A percentile compares a stretch with the other conserved stretches of the same genome.
These are phyloP conservation scores for Microcyclospora tardicrescens DNA, from an alignment of 2,329 filamentous ascomycete species.

Conservation along the genomic window DNA sequence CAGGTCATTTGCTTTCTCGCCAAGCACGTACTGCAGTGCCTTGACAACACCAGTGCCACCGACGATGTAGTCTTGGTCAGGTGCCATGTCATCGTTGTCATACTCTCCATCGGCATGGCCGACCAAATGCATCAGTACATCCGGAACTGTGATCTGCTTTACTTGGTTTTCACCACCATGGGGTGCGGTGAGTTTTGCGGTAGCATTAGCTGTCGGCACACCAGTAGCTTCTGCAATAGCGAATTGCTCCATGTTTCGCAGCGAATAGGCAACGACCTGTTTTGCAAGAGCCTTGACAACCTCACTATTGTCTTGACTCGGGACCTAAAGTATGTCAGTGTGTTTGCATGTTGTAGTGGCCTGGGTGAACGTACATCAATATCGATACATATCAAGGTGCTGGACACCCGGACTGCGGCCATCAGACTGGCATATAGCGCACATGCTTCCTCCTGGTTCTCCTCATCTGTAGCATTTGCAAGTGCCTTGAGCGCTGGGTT, in stretches of 20 bases:
- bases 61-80: constrained; percentile 90
- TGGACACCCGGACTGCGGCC: constrained; percentile 72
- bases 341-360: constrained; percentile 2
- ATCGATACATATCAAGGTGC: constrained; percentile 75
- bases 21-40: constrained; percentile 77
- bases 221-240: constrained; percentile 50
- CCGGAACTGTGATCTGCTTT: constrained; percentile 53
- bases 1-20: constrained; percentile 52
- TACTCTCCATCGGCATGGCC: constrained; percentile 49
- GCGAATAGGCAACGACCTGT: constrained; percentile 86
- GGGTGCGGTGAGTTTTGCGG: constrained; percentile 29
- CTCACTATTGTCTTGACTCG: constrained; percentile 67
- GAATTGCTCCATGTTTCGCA: constrained; percentile 76
- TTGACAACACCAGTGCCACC: constrained; percentile 92
- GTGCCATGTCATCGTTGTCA: constrained; percentile 49
- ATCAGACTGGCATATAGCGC: constrained; percentile 86
- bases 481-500: constrained; percentile 62
- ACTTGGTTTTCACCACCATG: constrained; percentile 38
- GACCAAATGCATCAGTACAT: constrained; percentile 76
- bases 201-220: constrained; percentile 30
- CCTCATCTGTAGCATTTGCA: constrained; percentile 63
- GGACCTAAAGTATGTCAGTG: constrained; percentile 36
- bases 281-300: constrained; percentile 84
- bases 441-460: constrained; percentile 80
- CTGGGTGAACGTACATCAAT: constrained; percentile 48